Conservation (phyloP, 345 rosid genomes). For the Gossypioides kirkii region DNA sequence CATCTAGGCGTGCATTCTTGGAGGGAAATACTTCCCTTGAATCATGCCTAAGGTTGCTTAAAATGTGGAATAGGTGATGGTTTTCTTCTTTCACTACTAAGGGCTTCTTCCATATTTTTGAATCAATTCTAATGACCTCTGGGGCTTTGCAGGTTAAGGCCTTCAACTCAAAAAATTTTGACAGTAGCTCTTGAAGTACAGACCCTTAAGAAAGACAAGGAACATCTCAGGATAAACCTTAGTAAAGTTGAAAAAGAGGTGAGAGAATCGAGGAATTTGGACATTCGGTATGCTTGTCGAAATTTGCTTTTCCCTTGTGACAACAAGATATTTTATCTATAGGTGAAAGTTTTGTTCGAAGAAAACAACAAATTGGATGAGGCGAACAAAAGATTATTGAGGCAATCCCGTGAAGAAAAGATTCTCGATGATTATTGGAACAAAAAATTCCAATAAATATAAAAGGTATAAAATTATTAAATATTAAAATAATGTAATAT, state of each 20-base stretch:
- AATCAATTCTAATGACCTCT: background rate
- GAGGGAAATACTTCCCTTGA: slow-evolving; percentile 42
- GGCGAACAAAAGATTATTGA: slow-evolving; percentile 43
- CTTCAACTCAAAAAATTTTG: slow-evolving; percentile 39
- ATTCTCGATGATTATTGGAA: slow-evolving; percentile 34
- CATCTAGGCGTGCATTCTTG: slow-evolving; percentile 43
- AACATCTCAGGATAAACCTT: slow-evolving; percentile 51
- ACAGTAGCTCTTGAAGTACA: slow-evolving; percentile 40
- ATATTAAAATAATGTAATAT: no score
- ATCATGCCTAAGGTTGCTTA: slow-evolving; percentile 39
- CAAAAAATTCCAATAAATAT: no score
- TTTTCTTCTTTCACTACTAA: background rate
- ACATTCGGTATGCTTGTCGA: background rate
- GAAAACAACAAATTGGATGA: slow-evolving; percentile 44
- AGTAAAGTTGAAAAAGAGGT: slow-evolving; percentile 67
- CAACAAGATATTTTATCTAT: slow-evolving; percentile 1
- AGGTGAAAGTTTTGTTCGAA: slow-evolving; percentile 47
- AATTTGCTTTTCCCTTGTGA: background rate
- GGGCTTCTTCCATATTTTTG: background rate
- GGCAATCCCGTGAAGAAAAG: slow-evolving; percentile 33
- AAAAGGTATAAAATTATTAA: no score
- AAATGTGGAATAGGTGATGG: slow-evolving; percentile 45
- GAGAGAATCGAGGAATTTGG: slow-evolving; percentile 15
- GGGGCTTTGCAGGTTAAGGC: slow-evolving; percentile 39
- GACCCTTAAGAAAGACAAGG: slow-evolving; percentile 28